Conservation (phyloP, 2,329 filamentous ascomycete species). For the Phyllosticta citriasiana region DNA sequence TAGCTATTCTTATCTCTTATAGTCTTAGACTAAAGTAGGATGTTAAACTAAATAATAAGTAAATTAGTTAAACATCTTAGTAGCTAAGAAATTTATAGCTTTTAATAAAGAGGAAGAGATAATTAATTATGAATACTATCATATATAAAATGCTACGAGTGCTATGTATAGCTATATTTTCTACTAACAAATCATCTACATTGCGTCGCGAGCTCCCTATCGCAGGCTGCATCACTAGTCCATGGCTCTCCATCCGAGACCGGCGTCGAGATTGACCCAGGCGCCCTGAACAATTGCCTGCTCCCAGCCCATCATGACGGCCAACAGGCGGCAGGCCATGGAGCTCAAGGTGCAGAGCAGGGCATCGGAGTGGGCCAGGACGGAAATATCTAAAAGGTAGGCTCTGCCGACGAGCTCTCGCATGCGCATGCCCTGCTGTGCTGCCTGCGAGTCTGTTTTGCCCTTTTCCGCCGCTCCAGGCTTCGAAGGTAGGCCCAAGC, state of each 20-base stretch:
- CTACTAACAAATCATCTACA: not conserved
- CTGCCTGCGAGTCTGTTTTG: slow-evolving; percentile 15
- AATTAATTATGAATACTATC: no score
- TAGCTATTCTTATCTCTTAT: no score
- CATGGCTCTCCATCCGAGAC: slow-evolving; percentile 29
- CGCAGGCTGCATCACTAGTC: slow-evolving; percentile 18
- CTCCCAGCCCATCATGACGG: slow-evolving; percentile 83
- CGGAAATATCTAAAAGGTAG: slow-evolving; percentile 70
- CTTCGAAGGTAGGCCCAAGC: slow-evolving; percentile 45
- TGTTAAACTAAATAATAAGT: no score
- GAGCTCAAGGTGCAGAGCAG: slow-evolving; percentile 70
- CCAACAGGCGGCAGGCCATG: slow-evolving; percentile 57
- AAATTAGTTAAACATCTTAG: no score
- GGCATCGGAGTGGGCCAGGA: slow-evolving; percentile 58
- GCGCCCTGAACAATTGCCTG: slow-evolving; percentile 18
- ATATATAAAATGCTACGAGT: not conserved
- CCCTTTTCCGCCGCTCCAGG: slow-evolving; percentile 33
- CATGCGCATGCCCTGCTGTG: slow-evolving; percentile 49
- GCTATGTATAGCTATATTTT: not conserved
- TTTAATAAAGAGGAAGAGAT: no score
- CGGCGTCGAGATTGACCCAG: slow-evolving; percentile 18
- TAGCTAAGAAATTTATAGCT: no score
- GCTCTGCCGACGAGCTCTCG: slow-evolving; percentile 68
- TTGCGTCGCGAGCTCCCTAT: not conserved
- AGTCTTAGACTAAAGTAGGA: no score